A percentile compares a stretch with the other conserved stretches of the same genome.
These are phyloP conservation scores for Verticillium nubilum DNA, from an alignment of 2,329 filamentous ascomycete species.

Conservation along the genomic window DNA sequence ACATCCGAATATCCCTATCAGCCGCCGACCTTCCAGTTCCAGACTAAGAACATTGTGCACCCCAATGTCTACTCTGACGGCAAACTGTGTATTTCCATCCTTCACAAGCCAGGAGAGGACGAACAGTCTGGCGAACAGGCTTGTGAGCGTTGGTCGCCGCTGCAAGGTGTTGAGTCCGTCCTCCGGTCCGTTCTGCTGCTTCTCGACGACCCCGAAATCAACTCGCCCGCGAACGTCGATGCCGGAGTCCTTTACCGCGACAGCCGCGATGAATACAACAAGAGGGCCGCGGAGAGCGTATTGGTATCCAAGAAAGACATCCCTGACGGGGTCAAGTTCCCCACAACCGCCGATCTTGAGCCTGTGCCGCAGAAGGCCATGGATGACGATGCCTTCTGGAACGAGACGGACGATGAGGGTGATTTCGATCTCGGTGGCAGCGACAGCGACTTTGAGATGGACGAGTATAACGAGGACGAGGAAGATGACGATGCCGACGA, in stretches of 20 bases:
- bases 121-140: constrained; percentile 86
- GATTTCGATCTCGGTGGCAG: constrained; percentile 64
- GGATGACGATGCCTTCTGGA: constrained; percentile 79
- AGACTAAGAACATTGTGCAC: constrained; percentile 70
- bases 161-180: constrained; percentile 91
- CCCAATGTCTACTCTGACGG: constrained; percentile 93
- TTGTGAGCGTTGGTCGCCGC: constrained; percentile 88
- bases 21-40: constrained; percentile 85
- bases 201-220: constrained; percentile 89
- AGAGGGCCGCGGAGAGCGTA: constrained; percentile 63
- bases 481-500: constrained; percentile 53
- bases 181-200: constrained; percentile 87
- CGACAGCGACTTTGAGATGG: constrained; percentile 59
- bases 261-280: constrained; percentile 62
- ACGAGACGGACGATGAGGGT: constrained; percentile 68
- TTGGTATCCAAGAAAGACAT: constrained; percentile 73
- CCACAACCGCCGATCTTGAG: constrained; percentile 60
- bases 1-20: constrained; percentile 83
- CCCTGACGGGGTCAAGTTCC: constrained; percentile 75
- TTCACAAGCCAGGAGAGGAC: constrained; percentile 88
- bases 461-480: constrained; percentile 53
- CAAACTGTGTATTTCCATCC: constrained; percentile 91
- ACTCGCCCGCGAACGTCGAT: constrained; percentile 91
- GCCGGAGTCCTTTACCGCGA: constrained; percentile 83
- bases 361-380: constrained; percentile 54